Evolutionary conservation across 2,329 filamentous ascomycete genomes (phyloP).

Genomic region (Alternaria alternata): DNA sequence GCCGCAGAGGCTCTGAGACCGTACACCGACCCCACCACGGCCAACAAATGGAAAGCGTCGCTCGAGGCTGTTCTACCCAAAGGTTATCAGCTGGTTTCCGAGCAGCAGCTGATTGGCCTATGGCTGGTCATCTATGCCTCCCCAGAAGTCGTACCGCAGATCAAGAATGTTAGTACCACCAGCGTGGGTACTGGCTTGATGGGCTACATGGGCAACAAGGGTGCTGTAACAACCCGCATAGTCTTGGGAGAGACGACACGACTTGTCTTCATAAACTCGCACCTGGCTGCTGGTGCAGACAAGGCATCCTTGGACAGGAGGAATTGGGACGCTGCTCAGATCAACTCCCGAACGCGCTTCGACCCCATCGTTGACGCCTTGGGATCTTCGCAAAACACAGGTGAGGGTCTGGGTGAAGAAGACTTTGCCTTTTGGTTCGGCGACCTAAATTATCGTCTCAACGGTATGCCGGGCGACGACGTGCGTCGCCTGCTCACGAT

Average conservation of each 20-base stretch:
- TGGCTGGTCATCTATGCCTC: slow-evolving; percentile 87
- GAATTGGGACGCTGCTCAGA: slow-evolving; percentile 88
- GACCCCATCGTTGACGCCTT: slow-evolving; percentile 73
- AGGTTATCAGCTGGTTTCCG: slow-evolving; percentile 78
- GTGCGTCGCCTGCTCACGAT: slow-evolving; percentile 84
- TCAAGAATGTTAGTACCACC: slow-evolving; percentile 82
- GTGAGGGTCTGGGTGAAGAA: slow-evolving; percentile 82
- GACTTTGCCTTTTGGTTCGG: slow-evolving; percentile 97
- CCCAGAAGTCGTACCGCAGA: slow-evolving; percentile 73
- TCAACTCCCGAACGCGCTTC: slow-evolving; percentile 79
- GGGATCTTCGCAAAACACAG: slow-evolving; percentile 63
- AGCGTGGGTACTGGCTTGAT: slow-evolving; percentile 88
- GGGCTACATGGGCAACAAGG: slow-evolving; percentile 97
- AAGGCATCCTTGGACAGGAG: slow-evolving; percentile 79
- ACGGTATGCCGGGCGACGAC: slow-evolving; percentile 87
- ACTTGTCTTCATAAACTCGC: slow-evolving; percentile 88
- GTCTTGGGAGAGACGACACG: slow-evolving; percentile 89
- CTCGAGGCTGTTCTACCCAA: slow-evolving; percentile 76
- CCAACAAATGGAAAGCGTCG: slow-evolving; percentile 81
- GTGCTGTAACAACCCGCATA: slow-evolving; percentile 81
- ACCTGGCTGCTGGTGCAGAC: slow-evolving; percentile 87
- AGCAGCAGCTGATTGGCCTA: slow-evolving; percentile 87
- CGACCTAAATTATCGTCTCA: slow-evolving; percentile 92
- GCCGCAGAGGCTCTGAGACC: slow-evolving; percentile 79
- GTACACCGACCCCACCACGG: slow-evolving; percentile 75